These are phyloP conservation scores for Stephanodiscus triporus DNA, from an alignment of 108 stramenopile genomes.

Conservation along the genomic window DNA sequence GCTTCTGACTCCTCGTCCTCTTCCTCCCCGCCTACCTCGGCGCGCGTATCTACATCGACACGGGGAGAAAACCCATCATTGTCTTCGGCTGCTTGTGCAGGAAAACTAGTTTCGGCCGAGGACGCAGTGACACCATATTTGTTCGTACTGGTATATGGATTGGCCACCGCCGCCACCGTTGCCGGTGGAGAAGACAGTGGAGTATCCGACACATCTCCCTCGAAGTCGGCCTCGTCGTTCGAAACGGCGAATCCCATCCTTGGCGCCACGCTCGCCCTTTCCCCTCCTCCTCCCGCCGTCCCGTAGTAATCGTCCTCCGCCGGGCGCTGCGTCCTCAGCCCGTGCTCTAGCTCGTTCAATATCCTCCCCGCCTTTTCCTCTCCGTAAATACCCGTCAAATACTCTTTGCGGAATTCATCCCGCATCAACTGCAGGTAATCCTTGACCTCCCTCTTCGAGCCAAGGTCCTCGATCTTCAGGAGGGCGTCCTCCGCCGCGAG, in stretches of 20 bases:
- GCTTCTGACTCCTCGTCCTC: slow-evolving; percentile 44
- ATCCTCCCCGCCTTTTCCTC: slow-evolving; percentile 56
- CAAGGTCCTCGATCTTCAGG: slow-evolving; percentile 58
- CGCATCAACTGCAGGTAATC: slow-evolving; percentile 63
- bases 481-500: slow-evolving; percentile 63
- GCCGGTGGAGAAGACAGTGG: slow-evolving; percentile 47
- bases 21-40: slow-evolving; percentile 20
- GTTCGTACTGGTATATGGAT: slow-evolving; percentile 25
- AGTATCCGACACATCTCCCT: slow-evolving; percentile 28
- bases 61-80: slow-evolving; percentile 6
- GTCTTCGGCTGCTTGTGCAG: not conserved
- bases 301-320: not conserved
- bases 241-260: slow-evolving; percentile 38
- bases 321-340: slow-evolving; percentile 20
- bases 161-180: slow-evolving; percentile 24
- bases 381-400: slow-evolving; percentile 66
- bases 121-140: slow-evolving; percentile 17
- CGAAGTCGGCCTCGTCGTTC: slow-evolving; percentile 43
- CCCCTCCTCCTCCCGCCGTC: not conserved
- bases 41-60: slow-evolving; percentile 1
- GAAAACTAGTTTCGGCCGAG: not conserved
- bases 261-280: slow-evolving; percentile 3
- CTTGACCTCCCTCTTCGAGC: slow-evolving; percentile 61
- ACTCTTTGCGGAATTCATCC: slow-evolving; percentile 59
- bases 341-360: slow-evolving; percentile 66